Base-by-base conservation (phyloP, 2,329 filamentous ascomycete genomes). In the Polychaeton citri region DNA sequence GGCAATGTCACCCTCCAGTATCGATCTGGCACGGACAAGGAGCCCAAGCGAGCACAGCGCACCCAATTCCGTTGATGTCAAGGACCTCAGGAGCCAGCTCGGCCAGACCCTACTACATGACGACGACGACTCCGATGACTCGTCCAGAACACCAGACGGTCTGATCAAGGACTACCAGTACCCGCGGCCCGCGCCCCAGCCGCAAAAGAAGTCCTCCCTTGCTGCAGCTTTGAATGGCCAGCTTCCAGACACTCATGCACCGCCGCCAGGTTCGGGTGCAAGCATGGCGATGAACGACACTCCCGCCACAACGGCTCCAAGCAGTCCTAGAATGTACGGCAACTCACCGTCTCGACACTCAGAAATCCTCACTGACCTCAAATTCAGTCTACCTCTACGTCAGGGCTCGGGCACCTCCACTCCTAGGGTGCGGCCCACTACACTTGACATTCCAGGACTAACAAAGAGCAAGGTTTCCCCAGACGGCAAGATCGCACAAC, bases 381-480 rank as follows among this genome's bases (percentile, higher is more conserved):
- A 21, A 35, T 45, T 54, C 49, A 84, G 81, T 49, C 73, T 72
- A 34, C 76, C 80, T 1, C 59, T 78, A 41, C 67, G 81, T 52
- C 79, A 81, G 52, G 82, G 79, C 50, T 90, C 84, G 8, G 80
- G 80, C 39, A 71, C 69, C 34, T 76, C 78, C 18, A 93, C 87
- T 5, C 86, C 87, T 19, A 72, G 81, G 44, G 72, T 85, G 33
- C 85, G 92, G 59, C 86, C 90, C 7, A 96, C 90, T 12, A 95
- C 90, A 10, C 77, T 96, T 51, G 93, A 94, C 58, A 95, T 98
- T 41, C 90, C 90, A 38, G 90, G 90, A 46, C 77, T 98, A 68
- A 98, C 90, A 40, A 81, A 86, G 53, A 96, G 88, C 41, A 85
- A 85, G 54, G 85, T 93, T 33, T 98, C 90, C 2, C 90, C 90